phyloP scores from a whole-genome alignment of 1,284 basidiomycete species.

The Melampsora americana region DNA sequence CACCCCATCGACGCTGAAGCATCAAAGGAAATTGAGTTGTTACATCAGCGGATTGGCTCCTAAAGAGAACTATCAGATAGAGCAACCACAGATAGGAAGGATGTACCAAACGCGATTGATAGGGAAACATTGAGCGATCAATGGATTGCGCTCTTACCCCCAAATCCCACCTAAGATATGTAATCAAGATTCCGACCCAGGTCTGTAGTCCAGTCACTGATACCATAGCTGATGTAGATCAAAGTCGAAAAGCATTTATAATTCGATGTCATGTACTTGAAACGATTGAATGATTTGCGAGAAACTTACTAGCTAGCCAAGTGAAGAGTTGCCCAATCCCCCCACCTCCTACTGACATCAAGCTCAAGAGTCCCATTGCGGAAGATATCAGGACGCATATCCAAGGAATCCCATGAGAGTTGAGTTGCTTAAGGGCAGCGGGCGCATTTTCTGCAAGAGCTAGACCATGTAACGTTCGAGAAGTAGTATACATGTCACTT shows the following conservation, averaged over 20 bases:
- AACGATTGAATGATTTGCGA: background rate
- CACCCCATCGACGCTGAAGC: background rate
- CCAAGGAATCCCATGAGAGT: conserved; percentile 71
- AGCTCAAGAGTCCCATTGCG: conserved; percentile 68
- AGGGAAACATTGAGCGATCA: conserved; percentile 67
- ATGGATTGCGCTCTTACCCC: conserved; percentile 74
- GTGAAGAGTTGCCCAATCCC: conserved; percentile 67
- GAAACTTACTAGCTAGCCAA: conserved; percentile 63
- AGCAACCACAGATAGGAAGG: background rate
- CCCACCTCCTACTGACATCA: conserved; percentile 63
- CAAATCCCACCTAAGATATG: conserved; percentile 73
- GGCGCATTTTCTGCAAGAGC: conserved; percentile 58
- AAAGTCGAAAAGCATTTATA: background rate
- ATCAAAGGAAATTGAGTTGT: background rate
- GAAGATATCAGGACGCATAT: conserved; percentile 67
- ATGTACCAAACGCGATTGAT: conserved; percentile 57
- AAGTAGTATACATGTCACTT: conserved; percentile 61
- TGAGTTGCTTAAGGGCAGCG: conserved; percentile 57
- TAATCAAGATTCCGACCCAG: conserved; percentile 78
- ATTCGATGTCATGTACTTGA: background rate
- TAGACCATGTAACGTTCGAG: conserved; percentile 60
- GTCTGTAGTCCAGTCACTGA: conserved; percentile 66
- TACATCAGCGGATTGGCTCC: no score
- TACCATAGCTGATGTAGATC: conserved; percentile 53
- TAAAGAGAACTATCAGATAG: no score